phyloP scores from a whole-genome alignment of 371 early-diverging fungal genomes.

The Coemansia sp. region DNA sequence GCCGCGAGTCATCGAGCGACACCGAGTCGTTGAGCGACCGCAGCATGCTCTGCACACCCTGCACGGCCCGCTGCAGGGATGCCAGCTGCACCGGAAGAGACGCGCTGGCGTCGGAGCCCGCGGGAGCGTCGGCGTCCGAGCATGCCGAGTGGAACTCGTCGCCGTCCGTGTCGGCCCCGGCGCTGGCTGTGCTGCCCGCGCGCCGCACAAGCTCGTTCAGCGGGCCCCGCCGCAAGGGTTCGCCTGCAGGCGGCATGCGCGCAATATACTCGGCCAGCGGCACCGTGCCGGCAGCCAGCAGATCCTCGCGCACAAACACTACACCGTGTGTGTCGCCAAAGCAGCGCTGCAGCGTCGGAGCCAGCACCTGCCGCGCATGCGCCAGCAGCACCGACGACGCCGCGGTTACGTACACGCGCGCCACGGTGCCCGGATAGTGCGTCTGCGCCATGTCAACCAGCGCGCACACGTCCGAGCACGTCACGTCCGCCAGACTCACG shows the following conservation, averaged over 20 bases:
- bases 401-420: constrained; percentile 35
- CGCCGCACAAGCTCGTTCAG: constrained; percentile 15
- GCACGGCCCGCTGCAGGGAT: constrained; percentile 45
- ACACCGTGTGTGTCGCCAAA: not conserved
- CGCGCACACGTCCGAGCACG: not conserved
- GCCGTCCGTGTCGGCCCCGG: constrained; percentile 16
- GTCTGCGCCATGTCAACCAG: constrained; percentile 2
- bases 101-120: not conserved
- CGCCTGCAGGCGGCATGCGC: not conserved
- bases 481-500: constrained; percentile 28
- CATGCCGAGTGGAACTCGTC: constrained; percentile 37
- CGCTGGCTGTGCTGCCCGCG: constrained; percentile 12
- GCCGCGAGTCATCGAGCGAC: constrained; percentile 28
- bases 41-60: constrained; percentile 47
- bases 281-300: constrained; percentile 5
- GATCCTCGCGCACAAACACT: constrained; percentile 21
- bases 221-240: not conserved
- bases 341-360: constrained; percentile 11
- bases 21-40: constrained; percentile 43
- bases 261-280: not conserved
- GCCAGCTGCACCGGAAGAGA: constrained; percentile 41
- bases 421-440: constrained; percentile 26
- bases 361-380: constrained; percentile 35
- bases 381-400: constrained; percentile 39
- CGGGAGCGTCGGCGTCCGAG: constrained; percentile 17